Evolutionary conservation across 768 basidiomycete species (phyloP), one percentile per base, ranked within the genome.

Genomic region (Russula foetens): DNA sequence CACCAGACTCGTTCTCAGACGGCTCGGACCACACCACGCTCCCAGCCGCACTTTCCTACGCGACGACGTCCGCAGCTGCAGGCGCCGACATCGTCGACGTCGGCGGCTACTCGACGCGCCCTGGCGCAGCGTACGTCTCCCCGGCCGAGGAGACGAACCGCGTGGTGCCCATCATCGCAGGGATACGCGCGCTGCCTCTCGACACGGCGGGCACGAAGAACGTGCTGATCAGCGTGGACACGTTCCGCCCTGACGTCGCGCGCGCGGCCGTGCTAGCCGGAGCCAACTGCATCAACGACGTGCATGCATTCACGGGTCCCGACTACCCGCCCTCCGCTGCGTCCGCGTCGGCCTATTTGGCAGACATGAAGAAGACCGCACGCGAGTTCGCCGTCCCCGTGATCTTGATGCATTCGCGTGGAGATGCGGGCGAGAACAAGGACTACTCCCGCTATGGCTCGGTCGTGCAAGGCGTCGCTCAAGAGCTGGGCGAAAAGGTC

Each of bases 1-100:
- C 96, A 0, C 95, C 96, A 2, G 96, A 99, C 73, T 97, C 95
- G 0, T 98, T 98, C 74, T 98, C 95, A 0, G 94, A 98, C 63
- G 93, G 93, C 11, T 79, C 84, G 0, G 69, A 72, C 21, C 77
- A 88, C 70, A 76, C 79, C 62, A 78, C 77, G 0, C 64, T 85
- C 12, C 65, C 78, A 0, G 70, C 76, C 11, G 89, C 88, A 0
- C 67, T 92, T 17, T 66, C 69, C 3, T 88, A 86, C 62, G 75
- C 78, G 0, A 63, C 68, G 4, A 53, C 73, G 4, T 78, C 91
- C 0, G 75, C 84, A 2, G 62, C 71, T 0, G 75, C 75, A 0
- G 87, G 88, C 1, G 86, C 89, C 0, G 78, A 84, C 58, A 89
- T 99, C 58, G 74, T 98, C 60, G 97, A 99, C 71, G 79, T 98